These are phyloP conservation scores for Anastatica hierochuntica DNA, from an alignment of 345 rosid genomes.

Conservation along the genomic window DNA sequence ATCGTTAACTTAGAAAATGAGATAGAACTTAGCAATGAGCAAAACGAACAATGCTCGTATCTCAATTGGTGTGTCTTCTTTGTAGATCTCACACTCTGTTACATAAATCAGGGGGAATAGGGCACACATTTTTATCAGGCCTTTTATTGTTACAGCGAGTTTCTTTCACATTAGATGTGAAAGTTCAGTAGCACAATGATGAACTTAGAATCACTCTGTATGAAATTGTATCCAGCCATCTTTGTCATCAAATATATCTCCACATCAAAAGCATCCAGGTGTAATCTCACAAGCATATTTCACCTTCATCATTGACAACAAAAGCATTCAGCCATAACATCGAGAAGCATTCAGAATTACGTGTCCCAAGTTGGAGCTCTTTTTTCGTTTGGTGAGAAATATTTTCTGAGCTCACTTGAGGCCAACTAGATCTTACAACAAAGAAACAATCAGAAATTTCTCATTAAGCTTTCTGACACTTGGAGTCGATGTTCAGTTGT, in stretches of 20 bases:
- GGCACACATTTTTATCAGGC: too few species aligned
- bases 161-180: too few species aligned
- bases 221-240: not conserved
- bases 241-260: not conserved
- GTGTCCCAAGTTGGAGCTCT: not conserved
- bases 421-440: not conserved
- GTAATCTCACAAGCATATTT: not conserved
- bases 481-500: too few species aligned
- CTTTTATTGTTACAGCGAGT: too few species aligned
- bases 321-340: not conserved
- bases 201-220: not conserved
- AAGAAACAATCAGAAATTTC: not conserved
- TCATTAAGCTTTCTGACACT: too few species aligned
- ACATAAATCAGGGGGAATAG: not conserved
- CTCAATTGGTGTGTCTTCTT: not conserved
- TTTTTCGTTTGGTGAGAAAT: not conserved
- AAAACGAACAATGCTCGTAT: not conserved
- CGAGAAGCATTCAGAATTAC: slow-evolving; percentile 7
- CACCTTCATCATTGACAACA: not conserved
- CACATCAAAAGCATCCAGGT: slow-evolving; percentile 10
- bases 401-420: not conserved
- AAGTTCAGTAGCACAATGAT: too few species aligned
- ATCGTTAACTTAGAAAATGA: too few species aligned
- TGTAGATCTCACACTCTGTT: not conserved
- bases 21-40: not conserved